phyloP scores from a whole-genome alignment of 768 basidiomycete genomes.

The Imleria badia region DNA sequence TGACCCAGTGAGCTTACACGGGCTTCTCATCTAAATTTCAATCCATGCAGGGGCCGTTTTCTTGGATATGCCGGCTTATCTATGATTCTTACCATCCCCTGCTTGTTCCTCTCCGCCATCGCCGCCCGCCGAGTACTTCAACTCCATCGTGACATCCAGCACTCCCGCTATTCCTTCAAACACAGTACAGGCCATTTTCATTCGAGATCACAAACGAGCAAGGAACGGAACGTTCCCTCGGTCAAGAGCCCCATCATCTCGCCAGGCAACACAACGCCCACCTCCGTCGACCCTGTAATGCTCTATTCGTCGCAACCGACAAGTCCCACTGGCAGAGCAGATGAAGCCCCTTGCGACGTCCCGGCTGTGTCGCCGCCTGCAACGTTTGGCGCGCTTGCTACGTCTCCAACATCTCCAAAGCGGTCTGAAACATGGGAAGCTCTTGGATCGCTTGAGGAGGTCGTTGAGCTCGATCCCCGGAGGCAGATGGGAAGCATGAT shows the following conservation, averaged over 20 bases:
- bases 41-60: conserved; percentile 53
- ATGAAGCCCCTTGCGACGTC: neutral
- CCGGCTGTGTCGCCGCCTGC: neutral
- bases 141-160: conserved; percentile 25
- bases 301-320: neutral
- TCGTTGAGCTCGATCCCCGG: neutral
- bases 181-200: neutral
- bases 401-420: neutral
- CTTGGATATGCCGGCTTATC: conserved; percentile 62
- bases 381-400: neutral
- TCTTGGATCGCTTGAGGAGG: neutral
- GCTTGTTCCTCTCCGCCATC: conserved; percentile 43
- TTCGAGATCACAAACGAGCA: neutral
- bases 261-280: conserved; percentile 22
- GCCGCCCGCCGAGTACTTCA: conserved; percentile 16
- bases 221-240: neutral
- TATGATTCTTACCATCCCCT: conserved; percentile 51
- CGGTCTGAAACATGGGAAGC: conserved; percentile 5
- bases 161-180: neutral
- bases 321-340: neutral
- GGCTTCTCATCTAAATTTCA: conserved; percentile 1
- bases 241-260: conserved; percentile 16
- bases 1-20: neutral
- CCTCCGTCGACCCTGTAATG: conserved; percentile 2
- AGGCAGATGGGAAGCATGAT: neutral